Percentiles rank a stretch among this genome's conserved stretches.
These are phyloP conservation scores for Syzygium syzygioides DNA, from an alignment of 441 rosid genomes.

Conservation along the genomic window DNA sequence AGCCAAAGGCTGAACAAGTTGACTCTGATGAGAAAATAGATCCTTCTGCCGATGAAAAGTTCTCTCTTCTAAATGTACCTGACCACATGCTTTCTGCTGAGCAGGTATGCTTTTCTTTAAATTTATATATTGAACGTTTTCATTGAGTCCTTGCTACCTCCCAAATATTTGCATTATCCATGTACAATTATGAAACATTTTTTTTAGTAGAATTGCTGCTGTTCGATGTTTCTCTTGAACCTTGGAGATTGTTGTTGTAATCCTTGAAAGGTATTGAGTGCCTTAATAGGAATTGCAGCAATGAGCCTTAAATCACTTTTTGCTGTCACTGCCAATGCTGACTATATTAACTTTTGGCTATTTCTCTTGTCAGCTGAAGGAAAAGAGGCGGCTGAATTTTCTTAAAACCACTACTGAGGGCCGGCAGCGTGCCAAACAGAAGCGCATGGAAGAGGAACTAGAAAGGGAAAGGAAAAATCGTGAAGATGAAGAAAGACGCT, in stretches of 20 bases:
- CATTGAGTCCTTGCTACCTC: not conserved
- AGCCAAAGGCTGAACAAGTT: slow-evolving; percentile 62
- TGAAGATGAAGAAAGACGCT: slow-evolving; percentile 72
- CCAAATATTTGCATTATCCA: not conserved
- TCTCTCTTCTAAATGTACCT: slow-evolving; percentile 63
- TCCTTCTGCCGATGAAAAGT: slow-evolving; percentile 46
- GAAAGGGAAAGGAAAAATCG: slow-evolving; percentile 74
- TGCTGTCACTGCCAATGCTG: not conserved
- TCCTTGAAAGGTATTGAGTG: not conserved
- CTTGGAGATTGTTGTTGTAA: not conserved
- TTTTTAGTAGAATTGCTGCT: not conserved
- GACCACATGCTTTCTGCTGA: slow-evolving; percentile 74
- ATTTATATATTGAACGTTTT: not conserved
- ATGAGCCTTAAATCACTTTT: not conserved
- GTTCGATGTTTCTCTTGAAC: not conserved
- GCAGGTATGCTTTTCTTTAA: slow-evolving; percentile 41
- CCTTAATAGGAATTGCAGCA: not conserved
- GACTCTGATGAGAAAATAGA: slow-evolving; percentile 74
- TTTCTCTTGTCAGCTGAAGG: slow-evolving; percentile 57
- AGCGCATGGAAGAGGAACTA: slow-evolving; percentile 69
- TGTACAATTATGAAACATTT: not conserved
- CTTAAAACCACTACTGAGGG: slow-evolving; percentile 86
- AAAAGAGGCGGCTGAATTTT: slow-evolving; percentile 73
- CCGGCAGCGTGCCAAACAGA: slow-evolving; percentile 83
- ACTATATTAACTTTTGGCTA: not conserved